Conservation (phyloP, 208 protist genomes). For the Trypanosoma mega region DNA sequence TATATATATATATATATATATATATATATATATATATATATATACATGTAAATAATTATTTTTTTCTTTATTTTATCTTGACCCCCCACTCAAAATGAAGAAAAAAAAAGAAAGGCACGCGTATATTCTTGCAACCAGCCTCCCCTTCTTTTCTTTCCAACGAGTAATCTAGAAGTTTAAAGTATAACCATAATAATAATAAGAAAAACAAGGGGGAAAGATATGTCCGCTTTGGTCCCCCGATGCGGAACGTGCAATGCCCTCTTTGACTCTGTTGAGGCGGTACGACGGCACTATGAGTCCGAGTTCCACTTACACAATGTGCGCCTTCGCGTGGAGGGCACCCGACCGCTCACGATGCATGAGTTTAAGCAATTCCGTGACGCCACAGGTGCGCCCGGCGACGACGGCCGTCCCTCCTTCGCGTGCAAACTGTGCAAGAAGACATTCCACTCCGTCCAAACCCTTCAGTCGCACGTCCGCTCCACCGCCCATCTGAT, state of each 20-base stretch:
- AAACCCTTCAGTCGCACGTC: constrained; percentile 89
- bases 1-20: not conserved
- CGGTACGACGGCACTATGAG: constrained; percentile 67
- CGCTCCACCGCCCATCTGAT: constrained; percentile 90
- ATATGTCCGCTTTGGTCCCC: constrained; percentile 32
- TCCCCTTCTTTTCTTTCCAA: too few relatives aligned
- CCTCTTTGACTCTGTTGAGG: constrained; percentile 47
- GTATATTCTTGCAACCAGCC: too few relatives aligned
- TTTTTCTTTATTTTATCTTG: constrained; percentile 25
- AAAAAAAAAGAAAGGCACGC: constrained; percentile 4
- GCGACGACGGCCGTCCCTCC: constrained; percentile 36
- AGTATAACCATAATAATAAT: too few relatives aligned
- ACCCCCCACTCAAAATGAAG: not conserved
- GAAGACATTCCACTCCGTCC: constrained; percentile 87
- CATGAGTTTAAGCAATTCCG: constrained; percentile 50
- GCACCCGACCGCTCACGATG: constrained; percentile 59
- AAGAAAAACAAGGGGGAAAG: too few relatives aligned
- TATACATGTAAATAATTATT: constrained; percentile 1
- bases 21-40: not conserved
- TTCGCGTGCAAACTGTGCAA: constrained; percentile 91
- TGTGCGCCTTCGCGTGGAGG: constrained; percentile 82
- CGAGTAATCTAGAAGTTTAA: too few relatives aligned
- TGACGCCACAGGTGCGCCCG: constrained; percentile 23
- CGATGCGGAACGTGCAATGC: constrained; percentile 80
- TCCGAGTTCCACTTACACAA: constrained; percentile 82